Evolutionary conservation across 2,329 filamentous ascomycete genomes (phyloP), one percentile per base, ranked within the genome.

Genomic region (Colletotrichum falcatum): DNA sequence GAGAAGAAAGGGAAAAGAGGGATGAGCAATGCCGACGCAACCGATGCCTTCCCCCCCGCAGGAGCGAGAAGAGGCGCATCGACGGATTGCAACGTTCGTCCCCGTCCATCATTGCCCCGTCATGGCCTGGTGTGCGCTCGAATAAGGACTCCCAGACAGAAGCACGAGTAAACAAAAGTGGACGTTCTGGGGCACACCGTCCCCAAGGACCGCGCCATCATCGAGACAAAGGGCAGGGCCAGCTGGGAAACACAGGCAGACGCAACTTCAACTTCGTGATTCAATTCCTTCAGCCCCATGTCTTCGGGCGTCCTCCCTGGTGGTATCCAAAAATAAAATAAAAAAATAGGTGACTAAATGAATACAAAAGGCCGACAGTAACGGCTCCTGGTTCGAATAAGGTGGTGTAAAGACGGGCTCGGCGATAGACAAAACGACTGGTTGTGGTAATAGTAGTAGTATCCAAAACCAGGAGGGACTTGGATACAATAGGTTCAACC

Each of bases 391-490:
- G 20, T 44, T 28, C 6, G 20, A 20, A 42, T 5, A 14, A 9
- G 16, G 20, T 37, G 16, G 26, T 61, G 14, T 44, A 61, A 61
- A 42, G n/a, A 49, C 16, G 30, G 14, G 42, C 30, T 35, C 39
- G 14, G 20, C 58, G 20, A 23, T 20, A 61, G 26, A 30, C 59
- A 20, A 44, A 11, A 53, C 46, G 28, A 7, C 44, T n/a, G 16
- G 9, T 16, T 51, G 42, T 28, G 37, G 42, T 35, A 5, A n/a
- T 51, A 23, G 49, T 44, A 30, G 33, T 28, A 26, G n/a, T 60
- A 60, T 60, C 66, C 66, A 65, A 69, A 37, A 33, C 61, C 44
- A 39, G 14, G 42, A 37, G 23, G 35, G 39, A 39, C 16, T 35
- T n/a, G 60, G 26, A 49, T 16, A 9, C 53, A 59, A 56, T 28